A percentile compares a stretch with the other conserved stretches of the same genome.
phyloP scores from a whole-genome alignment of 768 basidiomycete species.

The Suillus cothurnatus region DNA sequence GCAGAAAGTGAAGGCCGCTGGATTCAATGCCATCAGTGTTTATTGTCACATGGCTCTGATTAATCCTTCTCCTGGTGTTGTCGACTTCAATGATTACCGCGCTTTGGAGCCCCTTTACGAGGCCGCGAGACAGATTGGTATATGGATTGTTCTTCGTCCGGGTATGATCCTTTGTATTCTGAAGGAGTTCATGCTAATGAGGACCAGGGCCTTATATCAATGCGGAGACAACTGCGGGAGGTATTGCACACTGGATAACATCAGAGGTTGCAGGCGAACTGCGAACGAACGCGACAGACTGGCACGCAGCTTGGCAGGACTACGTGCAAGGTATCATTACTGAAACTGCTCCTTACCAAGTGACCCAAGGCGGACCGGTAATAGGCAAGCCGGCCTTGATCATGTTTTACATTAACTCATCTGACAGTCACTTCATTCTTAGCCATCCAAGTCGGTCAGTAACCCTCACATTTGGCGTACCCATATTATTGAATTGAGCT shows the following conservation, averaged over 20 bases:
- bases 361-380: slow-evolving; percentile 72
- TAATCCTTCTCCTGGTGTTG: slow-evolving; percentile 50
- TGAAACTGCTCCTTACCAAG: slow-evolving; percentile 63
- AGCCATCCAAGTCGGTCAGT: slow-evolving; percentile 61
- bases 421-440: slow-evolving; percentile 10
- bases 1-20: slow-evolving; percentile 69
- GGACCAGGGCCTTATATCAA: slow-evolving; percentile 61
- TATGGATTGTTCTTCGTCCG: slow-evolving; percentile 81
- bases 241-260: slow-evolving; percentile 71
- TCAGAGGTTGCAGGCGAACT: slow-evolving; percentile 63
- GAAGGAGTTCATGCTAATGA: slow-evolving; percentile 40
- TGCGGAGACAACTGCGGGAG: slow-evolving; percentile 80
- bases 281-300: slow-evolving; percentile 54
- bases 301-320: slow-evolving; percentile 61
- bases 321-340: slow-evolving; percentile 71
- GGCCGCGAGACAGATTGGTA: slow-evolving; percentile 69
- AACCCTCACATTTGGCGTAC: background rate
- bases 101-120: slow-evolving; percentile 67
- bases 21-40: slow-evolving; percentile 76
- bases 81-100: slow-evolving; percentile 54
- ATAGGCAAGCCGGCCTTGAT: slow-evolving; percentile 49
- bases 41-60: slow-evolving; percentile 81
- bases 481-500: background rate
- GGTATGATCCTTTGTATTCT: slow-evolving; percentile 41
- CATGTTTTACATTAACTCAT: background rate